Conservation (phyloP, 2,329 filamentous ascomycete genomes). For the Reticulascus tulasneorum region DNA sequence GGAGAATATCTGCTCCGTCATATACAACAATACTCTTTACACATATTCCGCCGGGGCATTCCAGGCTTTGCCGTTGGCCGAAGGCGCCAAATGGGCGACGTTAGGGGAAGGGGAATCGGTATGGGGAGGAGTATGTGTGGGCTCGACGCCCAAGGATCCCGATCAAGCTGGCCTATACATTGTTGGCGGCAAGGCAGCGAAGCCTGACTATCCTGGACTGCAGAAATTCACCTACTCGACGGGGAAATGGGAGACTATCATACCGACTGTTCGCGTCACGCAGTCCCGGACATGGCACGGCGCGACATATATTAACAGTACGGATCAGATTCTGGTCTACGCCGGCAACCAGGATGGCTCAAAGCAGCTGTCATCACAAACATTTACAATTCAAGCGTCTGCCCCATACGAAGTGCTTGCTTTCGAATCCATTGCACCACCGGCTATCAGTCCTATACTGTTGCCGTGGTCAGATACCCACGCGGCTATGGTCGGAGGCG, state of each 20-base stretch:
- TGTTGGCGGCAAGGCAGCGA: slow-evolving; percentile 64
- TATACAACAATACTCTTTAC: slow-evolving; percentile 80
- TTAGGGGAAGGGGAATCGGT: slow-evolving; percentile 66
- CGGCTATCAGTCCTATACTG: slow-evolving; percentile 66
- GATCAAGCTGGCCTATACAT: slow-evolving; percentile 67
- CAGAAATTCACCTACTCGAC: slow-evolving; percentile 61
- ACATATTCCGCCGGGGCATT: slow-evolving; percentile 74
- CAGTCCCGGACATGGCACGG: slow-evolving; percentile 72
- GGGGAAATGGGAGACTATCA: slow-evolving; percentile 47
- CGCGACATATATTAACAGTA: slow-evolving; percentile 67
- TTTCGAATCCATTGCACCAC: slow-evolving; percentile 55
- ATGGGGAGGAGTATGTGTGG: slow-evolving; percentile 73
- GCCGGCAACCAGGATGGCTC: slow-evolving; percentile 66
- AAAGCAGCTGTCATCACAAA: slow-evolving; percentile 60
- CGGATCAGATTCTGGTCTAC: slow-evolving; percentile 74
- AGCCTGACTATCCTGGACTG: slow-evolving; percentile 63
- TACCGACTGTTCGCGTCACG: slow-evolving; percentile 45
- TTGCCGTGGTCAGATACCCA: slow-evolving; percentile 69
- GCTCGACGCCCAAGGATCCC: slow-evolving; percentile 57
- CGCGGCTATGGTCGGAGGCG: slow-evolving; percentile 72
- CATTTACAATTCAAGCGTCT: slow-evolving; percentile 67
- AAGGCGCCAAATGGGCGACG: slow-evolving; percentile 68
- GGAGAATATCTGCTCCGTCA: slow-evolving; percentile 74
- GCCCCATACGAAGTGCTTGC: slow-evolving; percentile 61
- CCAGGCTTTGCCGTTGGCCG: slow-evolving; percentile 64